These are phyloP conservation scores for Solanum chiquidenum DNA, from an alignment of 257 asterid species.

Conservation along the genomic window DNA sequence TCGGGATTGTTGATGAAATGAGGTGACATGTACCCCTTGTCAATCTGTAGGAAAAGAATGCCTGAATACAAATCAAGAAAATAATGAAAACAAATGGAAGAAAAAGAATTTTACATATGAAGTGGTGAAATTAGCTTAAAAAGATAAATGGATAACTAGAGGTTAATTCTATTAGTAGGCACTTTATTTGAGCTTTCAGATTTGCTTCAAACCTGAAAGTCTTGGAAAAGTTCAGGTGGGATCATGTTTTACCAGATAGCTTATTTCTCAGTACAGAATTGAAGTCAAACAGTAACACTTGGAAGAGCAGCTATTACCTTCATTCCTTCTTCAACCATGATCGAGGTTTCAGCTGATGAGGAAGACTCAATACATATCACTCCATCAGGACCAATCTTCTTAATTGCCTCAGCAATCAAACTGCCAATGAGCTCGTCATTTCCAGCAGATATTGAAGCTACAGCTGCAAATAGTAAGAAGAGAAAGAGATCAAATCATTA, in stretches of 20 bases:
- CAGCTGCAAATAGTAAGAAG: slow-evolving; percentile 39
- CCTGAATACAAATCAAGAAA: slow-evolving; percentile 71
- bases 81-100: slow-evolving; percentile 17
- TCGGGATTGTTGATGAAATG: slow-evolving; percentile 68
- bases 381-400: slow-evolving; percentile 90
- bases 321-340: slow-evolving; percentile 92
- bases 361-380: slow-evolving; percentile 71
- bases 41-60: slow-evolving; percentile 87
- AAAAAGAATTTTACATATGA: not conserved
- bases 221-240: not conserved
- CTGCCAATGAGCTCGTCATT: slow-evolving; percentile 77
- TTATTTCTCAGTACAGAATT: not conserved
- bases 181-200: not conserved
- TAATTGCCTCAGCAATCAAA: slow-evolving; percentile 77
- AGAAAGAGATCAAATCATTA: not conserved
- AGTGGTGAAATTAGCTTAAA: not conserved
- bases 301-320: slow-evolving; percentile 38
- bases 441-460: slow-evolving; percentile 94
- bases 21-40: slow-evolving; percentile 93
- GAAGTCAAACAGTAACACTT: not conserved
- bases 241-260: not conserved
- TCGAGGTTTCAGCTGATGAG: slow-evolving; percentile 65
- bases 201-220: not conserved
- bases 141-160: not conserved
- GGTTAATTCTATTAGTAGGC: not conserved